These are phyloP conservation scores for Casaregolazyma lundiana DNA, from an alignment of 1,139 yeast genomes.

Conservation along the genomic window DNA sequence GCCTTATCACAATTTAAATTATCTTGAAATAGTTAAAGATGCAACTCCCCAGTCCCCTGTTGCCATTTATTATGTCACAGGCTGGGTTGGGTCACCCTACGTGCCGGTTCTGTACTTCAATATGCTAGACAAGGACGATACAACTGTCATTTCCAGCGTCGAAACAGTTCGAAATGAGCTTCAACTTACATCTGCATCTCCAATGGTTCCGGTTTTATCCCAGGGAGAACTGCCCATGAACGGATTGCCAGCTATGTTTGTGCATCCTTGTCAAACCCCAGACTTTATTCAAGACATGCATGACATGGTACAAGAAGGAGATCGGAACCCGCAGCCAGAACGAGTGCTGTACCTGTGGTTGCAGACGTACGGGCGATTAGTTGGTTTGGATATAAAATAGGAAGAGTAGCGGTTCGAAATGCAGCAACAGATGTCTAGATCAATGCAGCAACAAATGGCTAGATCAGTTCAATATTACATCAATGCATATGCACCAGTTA, in stretches of 20 bases:
- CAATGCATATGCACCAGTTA: too few relatives aligned
- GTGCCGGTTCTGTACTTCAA: conserved; percentile 33
- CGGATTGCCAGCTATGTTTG: conserved; percentile 31
- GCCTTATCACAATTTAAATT: background rate
- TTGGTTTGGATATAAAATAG: conserved; percentile 18
- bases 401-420: background rate
- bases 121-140: conserved; percentile 18
- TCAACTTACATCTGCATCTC: conserved; percentile 9
- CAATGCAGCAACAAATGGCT: too few relatives aligned
- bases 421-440: background rate
- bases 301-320: background rate
- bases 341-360: conserved; percentile 22
- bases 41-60: background rate
- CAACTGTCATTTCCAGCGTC: conserved; percentile 18
- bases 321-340: background rate
- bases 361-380: conserved; percentile 25
- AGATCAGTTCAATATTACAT: too few relatives aligned
- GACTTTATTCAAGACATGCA: conserved; percentile 18
- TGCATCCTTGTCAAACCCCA: conserved; percentile 39
- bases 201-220: conserved; percentile 13
- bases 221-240: conserved; percentile 34
- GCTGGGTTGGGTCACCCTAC: conserved; percentile 30
- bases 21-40: background rate
- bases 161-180: conserved; percentile 18
- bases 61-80: conserved; percentile 21